Conservation (phyloP, 2,329 filamentous ascomycete species). For the Neofusicoccum umdonicola region DNA sequence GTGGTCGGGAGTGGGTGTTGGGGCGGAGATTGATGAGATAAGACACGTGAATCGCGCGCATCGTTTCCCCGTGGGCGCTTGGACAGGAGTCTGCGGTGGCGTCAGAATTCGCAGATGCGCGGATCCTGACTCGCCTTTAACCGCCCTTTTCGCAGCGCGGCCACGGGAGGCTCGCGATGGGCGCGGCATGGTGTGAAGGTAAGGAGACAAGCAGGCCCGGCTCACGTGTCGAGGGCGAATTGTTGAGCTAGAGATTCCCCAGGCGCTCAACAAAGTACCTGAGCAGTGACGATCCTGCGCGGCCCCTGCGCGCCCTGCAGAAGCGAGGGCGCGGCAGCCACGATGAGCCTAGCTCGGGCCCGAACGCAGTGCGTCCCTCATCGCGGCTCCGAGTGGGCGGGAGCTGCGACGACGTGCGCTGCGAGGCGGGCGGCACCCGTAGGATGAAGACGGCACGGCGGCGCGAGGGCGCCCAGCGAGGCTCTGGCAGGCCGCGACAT, state of each 20-base stretch:
- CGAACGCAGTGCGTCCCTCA: background rate
- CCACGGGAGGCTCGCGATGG: too few relatives aligned
- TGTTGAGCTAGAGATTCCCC: slow-evolving; percentile 11
- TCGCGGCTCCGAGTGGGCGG: background rate
- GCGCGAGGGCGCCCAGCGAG: background rate
- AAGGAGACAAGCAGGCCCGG: slow-evolving; percentile 6
- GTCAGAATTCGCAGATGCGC: background rate
- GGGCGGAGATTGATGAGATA: slow-evolving; percentile 14
- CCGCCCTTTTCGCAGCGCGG: background rate
- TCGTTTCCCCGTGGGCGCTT: slow-evolving; percentile 2
- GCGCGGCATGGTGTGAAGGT: slow-evolving; percentile 13
- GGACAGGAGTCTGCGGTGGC: background rate
- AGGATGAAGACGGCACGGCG: too few relatives aligned
- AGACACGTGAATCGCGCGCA: background rate
- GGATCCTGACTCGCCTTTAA: background rate
- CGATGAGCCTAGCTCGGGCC: slow-evolving; percentile 6
- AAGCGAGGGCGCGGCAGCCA: background rate
- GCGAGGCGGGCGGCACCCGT: background rate
- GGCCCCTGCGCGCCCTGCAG: slow-evolving; percentile 7
- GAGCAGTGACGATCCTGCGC: background rate
- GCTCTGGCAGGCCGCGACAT: background rate
- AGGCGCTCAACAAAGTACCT: slow-evolving; percentile 16
- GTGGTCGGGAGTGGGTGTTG: background rate
- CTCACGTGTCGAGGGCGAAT: slow-evolving; percentile 6
- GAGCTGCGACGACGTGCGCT: background rate